Conservation (phyloP, 768 basidiomycete genomes). For the Amanita jacksonii region DNA sequence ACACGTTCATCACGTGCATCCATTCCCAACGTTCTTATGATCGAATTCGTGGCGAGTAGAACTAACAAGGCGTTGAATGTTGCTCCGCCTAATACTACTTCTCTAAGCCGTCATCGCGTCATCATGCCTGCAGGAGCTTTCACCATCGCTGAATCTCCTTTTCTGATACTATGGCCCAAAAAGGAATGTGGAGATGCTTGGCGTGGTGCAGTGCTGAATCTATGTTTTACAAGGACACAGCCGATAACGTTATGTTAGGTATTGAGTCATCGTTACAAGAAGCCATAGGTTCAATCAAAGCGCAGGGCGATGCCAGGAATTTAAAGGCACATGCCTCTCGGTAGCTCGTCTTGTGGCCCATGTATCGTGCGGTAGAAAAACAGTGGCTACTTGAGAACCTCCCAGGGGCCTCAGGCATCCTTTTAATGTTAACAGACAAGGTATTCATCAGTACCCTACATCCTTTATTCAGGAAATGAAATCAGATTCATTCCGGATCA, state of each 20-base stretch:
- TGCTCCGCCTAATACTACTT: too few relatives aligned
- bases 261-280: conserved; percentile 35
- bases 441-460: conserved; percentile 27
- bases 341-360: conserved; percentile 34
- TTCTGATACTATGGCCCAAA: too few relatives aligned
- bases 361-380: conserved; percentile 48
- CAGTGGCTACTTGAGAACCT: conserved; percentile 70
- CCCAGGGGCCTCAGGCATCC: conserved; percentile 50
- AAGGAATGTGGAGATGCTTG: too few relatives aligned
- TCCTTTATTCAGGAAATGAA: background rate
- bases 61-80: too few relatives aligned
- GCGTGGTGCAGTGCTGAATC: too few relatives aligned
- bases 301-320: background rate
- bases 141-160: too few relatives aligned
- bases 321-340: background rate
- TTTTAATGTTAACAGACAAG: conserved; percentile 65
- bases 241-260: too few relatives aligned
- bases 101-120: too few relatives aligned
- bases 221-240: too few relatives aligned
- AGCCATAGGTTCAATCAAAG: conserved; percentile 42
- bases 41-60: too few relatives aligned
- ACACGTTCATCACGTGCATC: conserved; percentile 31
- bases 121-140: too few relatives aligned
- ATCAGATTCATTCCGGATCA: conserved; percentile 9
- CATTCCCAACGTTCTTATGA: conserved; percentile 10